These are phyloP conservation scores for Madurella mycetomatis DNA, from an alignment of 2,329 filamentous ascomycete species.

Conservation along the genomic window DNA sequence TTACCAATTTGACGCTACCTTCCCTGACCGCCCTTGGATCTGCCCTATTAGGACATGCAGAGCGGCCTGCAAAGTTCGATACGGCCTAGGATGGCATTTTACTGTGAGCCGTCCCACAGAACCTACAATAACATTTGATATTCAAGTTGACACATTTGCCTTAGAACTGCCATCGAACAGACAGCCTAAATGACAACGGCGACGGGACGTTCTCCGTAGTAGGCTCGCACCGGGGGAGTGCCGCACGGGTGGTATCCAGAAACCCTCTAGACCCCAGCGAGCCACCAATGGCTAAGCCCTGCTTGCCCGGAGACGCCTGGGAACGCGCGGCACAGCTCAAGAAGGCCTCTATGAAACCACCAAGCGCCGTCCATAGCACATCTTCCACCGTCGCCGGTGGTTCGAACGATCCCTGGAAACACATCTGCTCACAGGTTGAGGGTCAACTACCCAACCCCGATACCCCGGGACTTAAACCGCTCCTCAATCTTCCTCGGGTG, in stretches of 20 bases:
- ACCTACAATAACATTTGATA: neutral
- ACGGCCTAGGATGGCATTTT: conserved; percentile 13
- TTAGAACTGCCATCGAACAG: neutral
- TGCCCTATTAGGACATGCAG: conserved; percentile 19
- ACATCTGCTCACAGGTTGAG: conserved; percentile 4
- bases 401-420: conserved; percentile 4
- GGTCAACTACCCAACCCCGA: neutral
- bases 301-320: neutral
- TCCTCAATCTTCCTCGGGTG: conserved; percentile 6
- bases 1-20: conserved; percentile 6
- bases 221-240: neutral
- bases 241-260: conserved; percentile 11
- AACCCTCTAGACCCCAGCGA: conserved; percentile 9
- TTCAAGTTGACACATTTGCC: neutral
- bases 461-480: neutral
- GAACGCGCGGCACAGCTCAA: neutral
- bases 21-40: conserved; percentile 7
- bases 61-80: conserved; percentile 3
- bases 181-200: conserved; percentile 19
- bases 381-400: neutral
- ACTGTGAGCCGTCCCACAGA: conserved; percentile 1
- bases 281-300: neutral
- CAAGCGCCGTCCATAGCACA: neutral
- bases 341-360: too few species aligned
- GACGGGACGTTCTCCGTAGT: conserved; percentile 22